phyloP scores from a whole-genome alignment of 164 flowering plant genomes.

The Sextonia rubra region DNA sequence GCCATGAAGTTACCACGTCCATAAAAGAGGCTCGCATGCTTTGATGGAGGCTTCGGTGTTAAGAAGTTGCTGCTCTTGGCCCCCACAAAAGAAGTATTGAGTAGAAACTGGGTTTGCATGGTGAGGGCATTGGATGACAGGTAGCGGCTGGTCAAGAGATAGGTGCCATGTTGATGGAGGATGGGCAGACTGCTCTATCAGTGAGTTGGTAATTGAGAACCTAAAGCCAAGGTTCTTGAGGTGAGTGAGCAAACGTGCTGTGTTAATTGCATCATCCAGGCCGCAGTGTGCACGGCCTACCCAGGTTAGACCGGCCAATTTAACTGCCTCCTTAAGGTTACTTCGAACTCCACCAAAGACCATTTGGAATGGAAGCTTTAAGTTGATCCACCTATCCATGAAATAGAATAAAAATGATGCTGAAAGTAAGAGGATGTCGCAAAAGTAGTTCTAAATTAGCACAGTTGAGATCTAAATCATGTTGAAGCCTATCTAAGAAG shows the following conservation, averaged over 20 bases:
- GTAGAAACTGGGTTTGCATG: constrained; percentile 15
- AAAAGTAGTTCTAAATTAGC: no score
- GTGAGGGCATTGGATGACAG: constrained; percentile 36
- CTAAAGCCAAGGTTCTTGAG: constrained; percentile 72
- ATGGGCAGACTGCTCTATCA: constrained; percentile 48
- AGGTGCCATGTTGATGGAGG: constrained; percentile 32
- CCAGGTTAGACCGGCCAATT: constrained; percentile 85
- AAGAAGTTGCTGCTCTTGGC: constrained; percentile 57
- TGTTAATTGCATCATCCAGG: constrained; percentile 95
- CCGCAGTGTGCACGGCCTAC: constrained; percentile 98
- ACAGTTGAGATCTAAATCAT: neutral
- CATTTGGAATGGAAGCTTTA: constrained; percentile 77
- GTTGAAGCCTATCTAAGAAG: neutral
- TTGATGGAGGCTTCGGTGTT: constrained; percentile 73
- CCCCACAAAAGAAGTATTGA: constrained; percentile 69
- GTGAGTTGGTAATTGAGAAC: constrained; percentile 76
- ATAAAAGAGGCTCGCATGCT: constrained; percentile 70
- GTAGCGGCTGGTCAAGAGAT: constrained; percentile 26
- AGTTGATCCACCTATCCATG: constrained; percentile 80
- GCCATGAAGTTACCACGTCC: constrained; percentile 89
- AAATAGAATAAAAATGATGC: neutral
- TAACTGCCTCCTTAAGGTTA: constrained; percentile 89
- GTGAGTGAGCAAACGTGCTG: constrained; percentile 71
- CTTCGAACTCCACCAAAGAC: constrained; percentile 72
- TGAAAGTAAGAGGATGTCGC: no score